Conservation (phyloP, 1,284 basidiomycete species). For the Lignosus rhinocerotis region DNA sequence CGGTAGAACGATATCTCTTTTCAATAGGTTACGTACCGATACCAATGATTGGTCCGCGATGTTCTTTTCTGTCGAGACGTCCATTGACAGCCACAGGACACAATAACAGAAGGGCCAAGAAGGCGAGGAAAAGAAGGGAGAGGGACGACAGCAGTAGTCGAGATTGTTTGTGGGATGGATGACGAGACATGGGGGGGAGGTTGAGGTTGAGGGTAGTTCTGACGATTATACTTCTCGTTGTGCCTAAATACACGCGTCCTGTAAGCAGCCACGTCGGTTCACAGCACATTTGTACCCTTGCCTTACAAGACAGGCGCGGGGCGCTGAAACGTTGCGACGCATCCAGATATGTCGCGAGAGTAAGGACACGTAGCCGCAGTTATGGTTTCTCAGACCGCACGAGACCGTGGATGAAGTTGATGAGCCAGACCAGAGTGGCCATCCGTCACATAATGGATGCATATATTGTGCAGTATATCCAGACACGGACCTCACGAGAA, state of each 20-base stretch:
- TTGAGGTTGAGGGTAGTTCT: background rate
- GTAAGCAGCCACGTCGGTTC: background rate
- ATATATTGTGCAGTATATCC: too few relatives aligned
- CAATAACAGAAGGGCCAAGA: constrained; percentile 63
- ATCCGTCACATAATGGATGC: too few relatives aligned
- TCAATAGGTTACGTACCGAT: constrained; percentile 70
- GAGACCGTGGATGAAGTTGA: too few relatives aligned
- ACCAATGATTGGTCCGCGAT: constrained; percentile 93
- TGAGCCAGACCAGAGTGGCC: too few relatives aligned
- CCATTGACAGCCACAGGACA: constrained; percentile 54
- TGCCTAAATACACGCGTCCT: background rate
- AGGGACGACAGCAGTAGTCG: constrained; percentile 61
- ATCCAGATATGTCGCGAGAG: too few relatives aligned
- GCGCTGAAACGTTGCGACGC: background rate
- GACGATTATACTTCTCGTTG: background rate
- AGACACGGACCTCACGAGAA: too few relatives aligned
- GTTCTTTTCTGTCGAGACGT: constrained; percentile 49
- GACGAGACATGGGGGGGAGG: constrained; percentile 22
- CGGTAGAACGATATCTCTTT: constrained; percentile 6
- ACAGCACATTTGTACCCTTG: too few relatives aligned
- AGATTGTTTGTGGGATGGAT: constrained; percentile 58
- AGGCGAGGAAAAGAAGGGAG: constrained; percentile 62
- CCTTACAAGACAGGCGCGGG: background rate
- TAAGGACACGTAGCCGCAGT: too few relatives aligned
- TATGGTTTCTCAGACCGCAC: too few relatives aligned